A percentile compares a stretch with the other conserved stretches of the same genome.
phyloP scores from a whole-genome alignment of 805 yeast genomes.

The Metschnikowia proteae region DNA sequence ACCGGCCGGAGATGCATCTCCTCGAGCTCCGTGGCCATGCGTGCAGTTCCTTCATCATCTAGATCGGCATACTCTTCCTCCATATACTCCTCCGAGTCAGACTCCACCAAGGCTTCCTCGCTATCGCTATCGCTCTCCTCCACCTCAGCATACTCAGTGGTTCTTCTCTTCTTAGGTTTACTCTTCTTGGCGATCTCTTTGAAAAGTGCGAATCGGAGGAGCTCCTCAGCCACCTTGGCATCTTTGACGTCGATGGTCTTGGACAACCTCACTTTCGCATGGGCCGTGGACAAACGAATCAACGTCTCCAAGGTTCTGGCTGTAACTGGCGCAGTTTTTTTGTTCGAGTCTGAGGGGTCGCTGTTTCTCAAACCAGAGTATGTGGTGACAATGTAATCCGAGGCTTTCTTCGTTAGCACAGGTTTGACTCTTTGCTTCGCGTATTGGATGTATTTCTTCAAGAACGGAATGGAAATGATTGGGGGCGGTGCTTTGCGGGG shows the following conservation, averaged over 20 bases:
- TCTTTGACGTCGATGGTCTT: constrained; percentile 69
- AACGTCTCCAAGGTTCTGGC: constrained; percentile 97
- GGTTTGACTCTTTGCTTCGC: constrained; percentile 89
- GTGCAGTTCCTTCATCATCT: not conserved
- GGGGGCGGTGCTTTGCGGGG: constrained; percentile 23
- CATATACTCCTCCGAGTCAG: constrained; percentile 17
- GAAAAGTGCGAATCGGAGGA: constrained; percentile 82
- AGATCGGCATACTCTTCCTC: constrained; percentile 5
- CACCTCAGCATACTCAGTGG: constrained; percentile 17
- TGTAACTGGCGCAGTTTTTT: constrained; percentile 88
- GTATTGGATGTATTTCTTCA: constrained; percentile 89
- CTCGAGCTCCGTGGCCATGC: constrained; percentile 19
- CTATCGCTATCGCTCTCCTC: constrained; percentile 33
- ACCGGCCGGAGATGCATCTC: constrained; percentile 27
- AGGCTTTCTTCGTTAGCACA: constrained; percentile 69
- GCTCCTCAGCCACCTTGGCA: constrained; percentile 79
- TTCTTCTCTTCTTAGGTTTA: constrained; percentile 28
- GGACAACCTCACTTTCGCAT: constrained; percentile 90
- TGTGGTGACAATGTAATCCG: constrained; percentile 72
- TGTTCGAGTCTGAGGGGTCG: constrained; percentile 56
- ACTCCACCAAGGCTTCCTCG: constrained; percentile 22
- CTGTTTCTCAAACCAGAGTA: constrained; percentile 77
- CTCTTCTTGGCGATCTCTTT: constrained; percentile 55
- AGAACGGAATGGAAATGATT: constrained; percentile 68
- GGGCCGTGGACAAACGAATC: constrained; percentile 93